Conservation (phyloP, 192 early-diverging fungal species). For the Chytriomyces sp. region DNA sequence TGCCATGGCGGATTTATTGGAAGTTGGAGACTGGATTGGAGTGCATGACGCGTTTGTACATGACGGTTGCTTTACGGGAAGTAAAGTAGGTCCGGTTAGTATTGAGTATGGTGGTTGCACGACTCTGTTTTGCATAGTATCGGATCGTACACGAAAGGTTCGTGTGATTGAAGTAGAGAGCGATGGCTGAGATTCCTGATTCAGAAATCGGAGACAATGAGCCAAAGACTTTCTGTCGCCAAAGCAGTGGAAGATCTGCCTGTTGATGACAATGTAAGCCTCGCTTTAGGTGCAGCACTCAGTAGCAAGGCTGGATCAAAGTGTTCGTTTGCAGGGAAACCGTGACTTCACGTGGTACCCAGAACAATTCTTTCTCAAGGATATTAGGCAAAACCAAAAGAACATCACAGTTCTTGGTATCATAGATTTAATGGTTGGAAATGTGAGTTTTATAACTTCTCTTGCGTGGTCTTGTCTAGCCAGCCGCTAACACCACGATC, state of each 20-base stretch:
- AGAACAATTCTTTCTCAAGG: background rate
- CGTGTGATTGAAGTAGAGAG: background rate
- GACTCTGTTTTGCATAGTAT: background rate
- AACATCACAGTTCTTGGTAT: conserved; percentile 9
- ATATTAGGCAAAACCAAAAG: conserved; percentile 1
- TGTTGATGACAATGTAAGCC: background rate
- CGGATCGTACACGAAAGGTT: background rate
- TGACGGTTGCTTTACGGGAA: background rate
- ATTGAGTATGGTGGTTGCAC: conserved; percentile 10
- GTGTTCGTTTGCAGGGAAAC: background rate
- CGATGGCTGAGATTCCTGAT: background rate
- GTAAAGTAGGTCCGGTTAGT: background rate
- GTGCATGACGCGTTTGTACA: conserved; percentile 9
- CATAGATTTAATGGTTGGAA: background rate
- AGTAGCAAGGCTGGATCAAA: no score
- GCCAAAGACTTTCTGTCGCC: background rate
- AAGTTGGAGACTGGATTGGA: background rate
- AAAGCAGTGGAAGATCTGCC: background rate
- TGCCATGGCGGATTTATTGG: conserved; percentile 3
- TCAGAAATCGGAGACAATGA: background rate
- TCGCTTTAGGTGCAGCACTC: no score
- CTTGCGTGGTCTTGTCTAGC: background rate
- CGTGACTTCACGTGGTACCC: conserved; percentile 9
- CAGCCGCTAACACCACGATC: background rate
- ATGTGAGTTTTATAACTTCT: conserved; percentile 4